A percentile compares a stretch with the other conserved stretches of the same genome.
These are phyloP conservation scores for Fagus crenata DNA, from an alignment of 306 rosid species.

Conservation along the genomic window DNA sequence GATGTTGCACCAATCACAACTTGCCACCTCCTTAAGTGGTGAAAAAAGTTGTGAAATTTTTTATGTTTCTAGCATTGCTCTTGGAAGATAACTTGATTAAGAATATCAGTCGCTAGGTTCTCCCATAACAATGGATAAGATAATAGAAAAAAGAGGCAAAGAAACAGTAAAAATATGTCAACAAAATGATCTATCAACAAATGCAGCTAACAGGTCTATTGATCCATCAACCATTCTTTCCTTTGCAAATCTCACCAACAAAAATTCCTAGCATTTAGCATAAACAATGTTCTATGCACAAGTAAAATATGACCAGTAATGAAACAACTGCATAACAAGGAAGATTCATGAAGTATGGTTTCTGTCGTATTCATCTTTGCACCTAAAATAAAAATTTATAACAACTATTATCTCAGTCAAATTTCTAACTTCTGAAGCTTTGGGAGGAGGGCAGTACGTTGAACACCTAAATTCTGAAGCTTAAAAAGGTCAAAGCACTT, in stretches of 20 bases:
- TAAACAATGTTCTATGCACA: background rate
- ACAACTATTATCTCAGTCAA: background rate
- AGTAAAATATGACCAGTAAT: background rate
- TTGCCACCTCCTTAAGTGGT: too few species aligned
- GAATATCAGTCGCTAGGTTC: background rate
- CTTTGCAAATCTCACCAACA: background rate
- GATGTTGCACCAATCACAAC: too few species aligned
- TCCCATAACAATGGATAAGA: background rate
- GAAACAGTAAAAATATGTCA: background rate
- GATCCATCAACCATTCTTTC: background rate
- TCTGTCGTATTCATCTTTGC: background rate
- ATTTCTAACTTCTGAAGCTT: slow-evolving; percentile 4
- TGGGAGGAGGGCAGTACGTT: background rate
- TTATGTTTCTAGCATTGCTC: too few species aligned
- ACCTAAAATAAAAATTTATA: background rate
- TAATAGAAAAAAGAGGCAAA: background rate
- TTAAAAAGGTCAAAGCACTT: background rate
- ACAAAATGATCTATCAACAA: background rate
- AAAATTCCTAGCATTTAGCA: background rate
- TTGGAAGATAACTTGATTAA: background rate
- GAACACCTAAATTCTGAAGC: background rate
- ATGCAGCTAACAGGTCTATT: background rate
- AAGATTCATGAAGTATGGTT: background rate
- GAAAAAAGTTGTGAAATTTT: too few species aligned
- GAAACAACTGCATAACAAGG: background rate